A percentile compares a stretch with the other conserved stretches of the same genome.
Conservation (phyloP, 257 asterid genomes). For the Solanum chmielewskii region DNA sequence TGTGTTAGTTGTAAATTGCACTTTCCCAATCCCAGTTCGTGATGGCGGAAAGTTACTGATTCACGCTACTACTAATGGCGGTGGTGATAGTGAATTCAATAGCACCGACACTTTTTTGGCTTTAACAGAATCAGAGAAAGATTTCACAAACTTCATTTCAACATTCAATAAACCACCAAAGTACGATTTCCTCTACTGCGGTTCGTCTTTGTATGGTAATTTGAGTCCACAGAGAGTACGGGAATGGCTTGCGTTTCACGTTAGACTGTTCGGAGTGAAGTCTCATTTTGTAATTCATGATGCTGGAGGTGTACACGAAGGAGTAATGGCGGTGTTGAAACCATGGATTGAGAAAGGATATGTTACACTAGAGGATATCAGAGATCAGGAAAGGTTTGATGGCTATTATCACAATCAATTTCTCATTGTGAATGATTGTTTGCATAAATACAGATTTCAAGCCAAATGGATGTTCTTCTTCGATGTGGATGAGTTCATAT, state of each 20-base stretch:
- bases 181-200: slow-evolving; percentile 64
- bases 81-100: slow-evolving; percentile 18
- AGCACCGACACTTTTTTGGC: slow-evolving; percentile 38
- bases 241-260: slow-evolving; percentile 79
- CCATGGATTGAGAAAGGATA: slow-evolving; percentile 82
- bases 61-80: slow-evolving; percentile 43
- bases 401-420: slow-evolving; percentile 87
- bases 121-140: slow-evolving; percentile 22
- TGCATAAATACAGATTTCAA: slow-evolving; percentile 44
- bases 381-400: slow-evolving; percentile 70
- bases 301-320: slow-evolving; percentile 76
- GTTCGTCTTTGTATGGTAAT: slow-evolving; percentile 63
- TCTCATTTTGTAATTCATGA: slow-evolving; percentile 84
- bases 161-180: slow-evolving; percentile 16
- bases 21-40: slow-evolving; percentile 26
- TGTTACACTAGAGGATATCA: slow-evolving; percentile 59
- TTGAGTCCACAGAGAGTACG: slow-evolving; percentile 64
- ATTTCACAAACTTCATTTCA: slow-evolving; percentile 17
- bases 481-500: slow-evolving; percentile 73
- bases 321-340: slow-evolving; percentile 41
- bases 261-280: slow-evolving; percentile 37
- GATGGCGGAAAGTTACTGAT: slow-evolving; percentile 45
- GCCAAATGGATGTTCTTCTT: slow-evolving; percentile 83
- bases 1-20: slow-evolving; percentile 64
- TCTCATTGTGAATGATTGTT: slow-evolving; percentile 65